phyloP scores from a whole-genome alignment of 352 stramenopile species.

The Salisapilia sapeloensis region DNA sequence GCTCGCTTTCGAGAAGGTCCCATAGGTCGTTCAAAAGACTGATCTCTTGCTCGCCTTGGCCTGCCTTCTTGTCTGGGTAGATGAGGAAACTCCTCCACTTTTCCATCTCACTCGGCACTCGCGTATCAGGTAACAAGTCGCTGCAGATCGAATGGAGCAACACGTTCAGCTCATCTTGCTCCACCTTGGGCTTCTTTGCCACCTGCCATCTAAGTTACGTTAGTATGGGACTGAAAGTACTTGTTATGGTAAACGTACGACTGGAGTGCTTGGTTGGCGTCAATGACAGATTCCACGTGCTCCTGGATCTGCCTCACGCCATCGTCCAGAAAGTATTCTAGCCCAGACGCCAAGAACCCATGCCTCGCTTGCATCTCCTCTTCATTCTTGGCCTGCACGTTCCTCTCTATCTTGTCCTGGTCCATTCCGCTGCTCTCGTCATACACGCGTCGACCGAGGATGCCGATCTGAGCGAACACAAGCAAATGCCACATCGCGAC shows the following conservation, averaged over 20 bases:
- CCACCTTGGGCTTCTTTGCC: constrained; percentile 43
- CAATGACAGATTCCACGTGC: constrained; percentile 40
- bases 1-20: constrained; percentile 63
- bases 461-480: constrained; percentile 57
- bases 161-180: constrained; percentile 53
- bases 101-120: constrained; percentile 13
- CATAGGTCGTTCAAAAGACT: constrained; percentile 67
- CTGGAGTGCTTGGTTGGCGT: constrained; percentile 28
- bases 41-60: constrained; percentile 57
- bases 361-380: constrained; percentile 34
- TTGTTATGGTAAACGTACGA: constrained; percentile 7
- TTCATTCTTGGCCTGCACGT: constrained; percentile 8
- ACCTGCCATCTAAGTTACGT: constrained; percentile 31
- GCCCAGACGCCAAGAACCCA: constrained; percentile 46
- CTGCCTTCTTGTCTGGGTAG: constrained; percentile 48
- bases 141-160: constrained; percentile 38
- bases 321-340: constrained; percentile 68
- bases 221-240: not conserved
- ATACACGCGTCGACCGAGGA: constrained; percentile 64
- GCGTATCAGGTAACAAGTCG: constrained; percentile 6
- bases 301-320: constrained; percentile 33
- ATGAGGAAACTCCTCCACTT: constrained; percentile 58
- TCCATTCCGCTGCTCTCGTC: constrained; percentile 20
- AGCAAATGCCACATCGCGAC: constrained; percentile 66
- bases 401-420: constrained; percentile 5